These are phyloP conservation scores for Solanum sejunctum DNA, from an alignment of 257 asterid genomes.

Conservation along the genomic window DNA sequence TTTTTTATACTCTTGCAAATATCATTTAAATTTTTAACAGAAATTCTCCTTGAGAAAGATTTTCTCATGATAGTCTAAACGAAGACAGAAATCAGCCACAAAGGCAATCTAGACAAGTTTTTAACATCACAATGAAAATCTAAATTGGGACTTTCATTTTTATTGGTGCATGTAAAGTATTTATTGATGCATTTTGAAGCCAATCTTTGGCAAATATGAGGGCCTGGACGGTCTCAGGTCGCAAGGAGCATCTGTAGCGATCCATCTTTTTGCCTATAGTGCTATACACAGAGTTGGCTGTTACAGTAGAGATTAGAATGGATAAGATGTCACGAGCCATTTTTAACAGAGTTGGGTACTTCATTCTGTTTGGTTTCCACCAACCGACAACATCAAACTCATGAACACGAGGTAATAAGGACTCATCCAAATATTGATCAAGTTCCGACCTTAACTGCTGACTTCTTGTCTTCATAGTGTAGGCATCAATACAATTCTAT, in stretches of 20 bases:
- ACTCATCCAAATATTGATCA: constrained; percentile 93
- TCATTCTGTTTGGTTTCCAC: constrained; percentile 79
- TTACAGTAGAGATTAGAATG: constrained; percentile 61
- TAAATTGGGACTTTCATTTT: constrained; percentile 72
- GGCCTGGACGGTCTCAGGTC: constrained; percentile 88
- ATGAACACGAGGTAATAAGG: constrained; percentile 69
- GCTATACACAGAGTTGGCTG: constrained; percentile 43
- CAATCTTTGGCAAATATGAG: constrained; percentile 84
- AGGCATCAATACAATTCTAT: constrained; percentile 27
- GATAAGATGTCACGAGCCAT: constrained; percentile 91
- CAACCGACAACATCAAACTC: constrained; percentile 85
- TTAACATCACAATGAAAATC: background rate
- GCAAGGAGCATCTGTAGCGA: constrained; percentile 56
- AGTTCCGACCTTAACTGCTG: constrained; percentile 64
- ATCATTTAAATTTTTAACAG: too few species aligned
- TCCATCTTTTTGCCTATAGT: constrained; percentile 80
- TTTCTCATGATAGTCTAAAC: background rate
- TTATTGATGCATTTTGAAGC: constrained; percentile 47
- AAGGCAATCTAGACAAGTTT: background rate
- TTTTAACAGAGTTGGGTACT: constrained; percentile 83
- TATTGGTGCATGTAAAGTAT: constrained; percentile 21
- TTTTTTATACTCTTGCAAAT: too few species aligned
- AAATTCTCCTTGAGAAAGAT: too few species aligned
- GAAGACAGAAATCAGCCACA: background rate
- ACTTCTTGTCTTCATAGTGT: constrained; percentile 65